Conservation (phyloP, 2,329 filamentous ascomycete species). For the Stachybotrys chartarum region DNA sequence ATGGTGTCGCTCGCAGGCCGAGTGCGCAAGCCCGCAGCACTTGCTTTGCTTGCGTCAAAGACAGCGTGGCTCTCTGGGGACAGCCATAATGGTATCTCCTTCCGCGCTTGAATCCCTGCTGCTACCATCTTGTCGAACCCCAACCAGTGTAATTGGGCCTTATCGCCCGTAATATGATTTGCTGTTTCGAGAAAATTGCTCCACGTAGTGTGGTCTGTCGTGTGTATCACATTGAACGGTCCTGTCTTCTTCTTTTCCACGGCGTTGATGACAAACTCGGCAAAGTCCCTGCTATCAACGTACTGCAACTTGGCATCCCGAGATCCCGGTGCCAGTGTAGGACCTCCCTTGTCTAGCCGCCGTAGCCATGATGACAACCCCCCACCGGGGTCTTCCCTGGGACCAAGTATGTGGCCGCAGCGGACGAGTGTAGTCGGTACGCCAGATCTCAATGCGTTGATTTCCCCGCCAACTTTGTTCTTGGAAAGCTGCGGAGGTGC, state of each 20-base stretch:
- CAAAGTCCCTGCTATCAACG: conserved; percentile 8
- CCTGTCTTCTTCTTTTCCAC: conserved; percentile 4
- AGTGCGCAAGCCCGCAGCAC: conserved; percentile 1
- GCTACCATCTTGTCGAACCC: conserved; percentile 1
- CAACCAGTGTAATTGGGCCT: conserved; percentile 5
- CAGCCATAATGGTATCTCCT: conserved; percentile 7
- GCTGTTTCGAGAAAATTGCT: conserved; percentile 2
- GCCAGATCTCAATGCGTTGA: neutral
- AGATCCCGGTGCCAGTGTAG: conserved; percentile 7
- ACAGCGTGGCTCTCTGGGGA: neutral
- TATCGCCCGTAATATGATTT: neutral
- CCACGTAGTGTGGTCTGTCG: conserved; percentile 1
- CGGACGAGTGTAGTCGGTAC: neutral
- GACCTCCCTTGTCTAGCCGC: conserved; percentile 3
- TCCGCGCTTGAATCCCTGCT: neutral
- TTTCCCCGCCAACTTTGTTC: conserved; percentile 6
- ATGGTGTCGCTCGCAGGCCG: conserved; percentile 3
- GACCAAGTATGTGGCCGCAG: neutral
- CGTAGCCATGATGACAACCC: conserved; percentile 4
- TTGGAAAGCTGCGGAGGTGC: neutral
- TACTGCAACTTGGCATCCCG: conserved; percentile 2
- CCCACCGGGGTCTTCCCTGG: neutral
- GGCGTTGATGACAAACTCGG: conserved; percentile 4
- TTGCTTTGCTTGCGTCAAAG: conserved; percentile 1
- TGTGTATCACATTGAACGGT: conserved; percentile 1